Evolutionary conservation across 1,284 basidiomycete genomes (phyloP), one percentile per base, ranked within the genome.

Genomic region (Puccinia hordei): DNA sequence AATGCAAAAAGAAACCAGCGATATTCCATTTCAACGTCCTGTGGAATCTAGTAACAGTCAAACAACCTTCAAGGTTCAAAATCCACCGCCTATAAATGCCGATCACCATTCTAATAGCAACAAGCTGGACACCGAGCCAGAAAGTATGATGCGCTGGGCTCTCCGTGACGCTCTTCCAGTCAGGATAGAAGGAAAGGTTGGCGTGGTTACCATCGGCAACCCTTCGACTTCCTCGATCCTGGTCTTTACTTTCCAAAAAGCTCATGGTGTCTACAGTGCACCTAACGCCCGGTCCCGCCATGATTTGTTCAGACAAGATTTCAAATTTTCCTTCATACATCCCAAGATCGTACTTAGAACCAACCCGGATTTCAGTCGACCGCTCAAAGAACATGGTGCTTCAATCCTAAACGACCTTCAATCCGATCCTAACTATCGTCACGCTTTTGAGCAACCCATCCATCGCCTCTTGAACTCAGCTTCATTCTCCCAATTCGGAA

Each of bases 231-330:
- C 73, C 41, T 59, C 65, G 24, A 80, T 66, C 68, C 41, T 72
- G 19, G 53, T 55, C 49, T 66, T 38, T 33, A 30, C 46, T n/a
- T 38, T 51, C 27, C 38, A 68, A 75, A 24, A 74, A 27, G 27
- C 5, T 65, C 74, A 61, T 61, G 57, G 41, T 9, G 53, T 55
- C 22, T 66, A 63, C 15, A 55, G 46, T 10, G 33, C 75, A 38
- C 27, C n/a, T 49, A 82, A 93, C 91, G 90, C 94, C 10, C 89
- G 91, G 59, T 95, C 93, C 0, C 89, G 88, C 77, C 88, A 89
- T 82, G 94, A 97, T 85, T 85, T 90, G 24, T 92, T 95, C 87
- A 95, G 93, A 85, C 90, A 93, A 83, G 86, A 91, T 5, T 87
- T 93, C 81, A 89, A 90, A 80, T 86, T 95, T 82, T 90, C 87